A percentile compares a stretch with the other conserved stretches of the same genome.
These are phyloP conservation scores for Graphilbum sp. DNA, from an alignment of 2,329 filamentous ascomycete genomes.

Conservation along the genomic window DNA sequence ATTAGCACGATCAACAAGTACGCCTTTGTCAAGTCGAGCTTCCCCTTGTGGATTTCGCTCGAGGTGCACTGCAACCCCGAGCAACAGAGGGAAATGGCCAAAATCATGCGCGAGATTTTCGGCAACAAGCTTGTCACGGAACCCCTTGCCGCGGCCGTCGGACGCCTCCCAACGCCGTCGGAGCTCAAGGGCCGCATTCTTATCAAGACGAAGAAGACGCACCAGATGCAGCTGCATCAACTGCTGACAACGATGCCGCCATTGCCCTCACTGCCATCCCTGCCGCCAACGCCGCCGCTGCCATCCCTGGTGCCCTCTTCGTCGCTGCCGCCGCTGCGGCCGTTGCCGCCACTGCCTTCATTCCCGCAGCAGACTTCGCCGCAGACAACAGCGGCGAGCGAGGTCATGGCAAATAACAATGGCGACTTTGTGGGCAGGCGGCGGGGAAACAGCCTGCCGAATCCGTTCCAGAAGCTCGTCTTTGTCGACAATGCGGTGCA, in stretches of 20 bases:
- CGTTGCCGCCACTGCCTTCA: constrained; percentile 6
- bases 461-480: constrained; percentile 51
- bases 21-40: constrained; percentile 74
- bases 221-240: constrained; percentile 17
- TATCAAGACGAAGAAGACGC: constrained; percentile 84
- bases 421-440: constrained; percentile 24
- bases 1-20: constrained; percentile 90
- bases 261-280: neutral
- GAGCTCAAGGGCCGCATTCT: constrained; percentile 71
- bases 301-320: constrained; percentile 1
- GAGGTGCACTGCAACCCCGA: constrained; percentile 80
- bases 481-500: constrained; percentile 27
- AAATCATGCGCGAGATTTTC: constrained; percentile 75
- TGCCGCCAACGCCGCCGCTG: neutral
- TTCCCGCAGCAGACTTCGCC: constrained; percentile 10
- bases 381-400: neutral
- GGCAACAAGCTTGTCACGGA: constrained; percentile 63
- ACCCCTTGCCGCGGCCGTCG: constrained; percentile 51
- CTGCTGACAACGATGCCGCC: neutral
- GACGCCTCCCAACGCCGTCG: constrained; percentile 67
- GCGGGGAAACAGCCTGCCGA: constrained; percentile 59
- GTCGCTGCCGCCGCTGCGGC: neutral
- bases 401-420: neutral
- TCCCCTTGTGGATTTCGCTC: constrained; percentile 84
- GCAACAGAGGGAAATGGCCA: constrained; percentile 78